Evolutionary conservation across 129 eudicot species (phyloP).

Genomic region (Ambrosia trifida): DNA sequence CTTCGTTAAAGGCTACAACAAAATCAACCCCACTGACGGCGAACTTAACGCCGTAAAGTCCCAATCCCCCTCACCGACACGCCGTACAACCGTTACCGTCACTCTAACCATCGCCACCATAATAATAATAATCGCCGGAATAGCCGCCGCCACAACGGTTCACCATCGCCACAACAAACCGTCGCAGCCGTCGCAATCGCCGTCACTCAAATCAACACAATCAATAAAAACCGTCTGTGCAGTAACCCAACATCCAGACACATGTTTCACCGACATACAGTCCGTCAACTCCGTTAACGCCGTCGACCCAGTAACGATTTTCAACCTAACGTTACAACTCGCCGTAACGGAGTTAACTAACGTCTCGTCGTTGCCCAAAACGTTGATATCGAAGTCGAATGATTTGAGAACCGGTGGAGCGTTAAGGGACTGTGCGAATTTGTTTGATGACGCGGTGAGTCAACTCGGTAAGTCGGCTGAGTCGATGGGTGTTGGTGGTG

Average conservation of each 20-base stretch:
- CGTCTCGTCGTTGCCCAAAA: slow-evolving; percentile 48
- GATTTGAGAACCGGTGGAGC: slow-evolving; percentile 46
- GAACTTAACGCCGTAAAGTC: slow-evolving; percentile 15
- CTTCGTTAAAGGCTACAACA: slow-evolving; percentile 57
- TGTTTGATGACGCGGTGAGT: slow-evolving; percentile 78
- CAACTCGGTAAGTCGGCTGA: slow-evolving; percentile 55
- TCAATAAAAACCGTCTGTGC: slow-evolving; percentile 53
- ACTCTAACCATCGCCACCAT: slow-evolving; percentile 32
- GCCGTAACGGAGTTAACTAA: slow-evolving; percentile 34
- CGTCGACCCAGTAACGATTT: slow-evolving; percentile 48
- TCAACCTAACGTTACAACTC: slow-evolving; percentile 55
- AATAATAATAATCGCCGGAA: slow-evolving; percentile 16
- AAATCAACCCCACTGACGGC: slow-evolving; percentile 42
- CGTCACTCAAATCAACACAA: slow-evolving; percentile 1
- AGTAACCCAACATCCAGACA: slow-evolving; percentile 64
- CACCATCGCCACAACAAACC: slow-evolving; percentile 28
- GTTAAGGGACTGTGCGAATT: slow-evolving; percentile 54
- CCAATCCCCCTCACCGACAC: slow-evolving; percentile 29
- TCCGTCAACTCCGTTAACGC: slow-evolving; percentile 30
- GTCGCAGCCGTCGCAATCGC: slow-evolving; percentile 5
- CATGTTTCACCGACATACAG: slow-evolving; percentile 53
- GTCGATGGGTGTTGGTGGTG: slow-evolving; percentile 43
- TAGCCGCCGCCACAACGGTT: slow-evolving; percentile 23
- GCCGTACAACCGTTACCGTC: slow-evolving; percentile 38
- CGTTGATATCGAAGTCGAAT: slow-evolving; percentile 40